phyloP scores from a whole-genome alignment of 441 rosid genomes.

The Populus hybrid region DNA sequence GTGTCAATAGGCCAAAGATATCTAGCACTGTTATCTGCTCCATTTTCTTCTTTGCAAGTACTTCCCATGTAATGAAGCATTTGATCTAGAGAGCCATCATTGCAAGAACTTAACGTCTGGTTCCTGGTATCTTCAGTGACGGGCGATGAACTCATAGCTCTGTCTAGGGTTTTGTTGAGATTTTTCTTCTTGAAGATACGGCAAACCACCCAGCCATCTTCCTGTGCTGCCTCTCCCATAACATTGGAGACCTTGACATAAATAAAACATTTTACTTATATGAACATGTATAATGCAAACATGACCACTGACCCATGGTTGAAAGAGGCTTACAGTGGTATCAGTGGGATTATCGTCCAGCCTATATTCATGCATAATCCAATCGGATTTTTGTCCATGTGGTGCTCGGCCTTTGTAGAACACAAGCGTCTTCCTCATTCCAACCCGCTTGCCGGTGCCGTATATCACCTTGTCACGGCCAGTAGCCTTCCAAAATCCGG shows the following conservation, averaged over 20 bases:
- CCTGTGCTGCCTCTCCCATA: conserved; percentile 45
- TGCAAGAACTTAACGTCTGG: conserved; percentile 28
- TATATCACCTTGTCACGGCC: conserved; percentile 88
- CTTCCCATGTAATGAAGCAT: conserved; percentile 58
- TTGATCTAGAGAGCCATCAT: conserved; percentile 43
- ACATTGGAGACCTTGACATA: conserved; percentile 28
- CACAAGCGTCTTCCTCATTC: conserved; percentile 84
- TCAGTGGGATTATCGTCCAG: conserved; percentile 57
- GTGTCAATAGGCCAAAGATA: conserved; percentile 17
- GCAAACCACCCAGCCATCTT: conserved; percentile 92
- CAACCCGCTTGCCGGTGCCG: conserved; percentile 57
- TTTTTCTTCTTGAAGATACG: conserved; percentile 81
- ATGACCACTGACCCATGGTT: background rate
- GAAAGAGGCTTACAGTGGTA: conserved; percentile 27
- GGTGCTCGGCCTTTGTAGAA: conserved; percentile 94
- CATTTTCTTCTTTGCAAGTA: conserved; percentile 48
- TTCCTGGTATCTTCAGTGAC: conserved; percentile 23
- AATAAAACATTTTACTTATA: background rate
- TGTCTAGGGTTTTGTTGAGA: conserved; percentile 62
- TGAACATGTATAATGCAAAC: background rate
- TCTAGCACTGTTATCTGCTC: conserved; percentile 15
- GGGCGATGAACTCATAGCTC: conserved; percentile 36
- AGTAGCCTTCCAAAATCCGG: conserved; percentile 94
- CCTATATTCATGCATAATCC: conserved; percentile 97
- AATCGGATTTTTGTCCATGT: conserved; percentile 85